Evolutionary conservation across 2,329 filamentous ascomycete genomes (phyloP).

Genomic region (Nemania serpens): DNA sequence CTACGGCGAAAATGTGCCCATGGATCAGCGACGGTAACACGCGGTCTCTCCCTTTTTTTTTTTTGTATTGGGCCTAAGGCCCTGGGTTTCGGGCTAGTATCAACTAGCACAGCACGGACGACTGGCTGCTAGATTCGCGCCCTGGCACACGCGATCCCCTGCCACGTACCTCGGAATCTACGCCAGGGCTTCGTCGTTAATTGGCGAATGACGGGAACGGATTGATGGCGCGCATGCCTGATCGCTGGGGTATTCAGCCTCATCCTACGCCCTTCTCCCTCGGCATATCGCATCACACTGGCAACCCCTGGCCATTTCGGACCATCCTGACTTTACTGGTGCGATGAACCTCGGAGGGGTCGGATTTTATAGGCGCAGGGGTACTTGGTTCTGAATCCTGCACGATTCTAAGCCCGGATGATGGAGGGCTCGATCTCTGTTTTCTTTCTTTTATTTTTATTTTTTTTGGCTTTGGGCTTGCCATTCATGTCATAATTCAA

Average conservation of each 20-base stretch:
- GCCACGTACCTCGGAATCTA: conserved; percentile 3
- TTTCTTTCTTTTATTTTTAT: neutral
- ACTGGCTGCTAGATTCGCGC: neutral
- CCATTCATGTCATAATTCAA: conserved; percentile 14
- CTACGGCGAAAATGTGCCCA: conserved; percentile 59
- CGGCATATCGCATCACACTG: conserved; percentile 1
- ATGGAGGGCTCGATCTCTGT: neutral
- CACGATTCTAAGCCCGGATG: conserved; percentile 7
- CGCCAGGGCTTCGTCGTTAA: conserved; percentile 20
- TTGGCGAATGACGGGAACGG: conserved; percentile 17
- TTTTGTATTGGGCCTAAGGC: neutral
- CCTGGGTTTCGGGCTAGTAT: conserved; percentile 7
- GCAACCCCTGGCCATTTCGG: conserved; percentile 8
- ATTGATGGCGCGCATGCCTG: conserved; percentile 4
- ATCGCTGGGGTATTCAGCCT: conserved; percentile 16
- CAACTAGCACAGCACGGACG: conserved; percentile 7
- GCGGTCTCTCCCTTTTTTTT: neutral
- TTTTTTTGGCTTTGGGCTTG: neutral
- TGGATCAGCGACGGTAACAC: conserved; percentile 54
- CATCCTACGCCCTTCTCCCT: conserved; percentile 5
- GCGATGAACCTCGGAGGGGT: conserved; percentile 4
- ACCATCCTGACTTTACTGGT: conserved; percentile 2
- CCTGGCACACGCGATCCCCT: conserved; percentile 13
- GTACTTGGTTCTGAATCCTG: conserved; percentile 26
- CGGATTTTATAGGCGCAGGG: conserved; percentile 13